Percentiles rank a stretch among this genome's conserved stretches.
Conservation (phyloP, 495 filamentous ascomycete genomes). For the Wilcoxina mikolae region DNA sequence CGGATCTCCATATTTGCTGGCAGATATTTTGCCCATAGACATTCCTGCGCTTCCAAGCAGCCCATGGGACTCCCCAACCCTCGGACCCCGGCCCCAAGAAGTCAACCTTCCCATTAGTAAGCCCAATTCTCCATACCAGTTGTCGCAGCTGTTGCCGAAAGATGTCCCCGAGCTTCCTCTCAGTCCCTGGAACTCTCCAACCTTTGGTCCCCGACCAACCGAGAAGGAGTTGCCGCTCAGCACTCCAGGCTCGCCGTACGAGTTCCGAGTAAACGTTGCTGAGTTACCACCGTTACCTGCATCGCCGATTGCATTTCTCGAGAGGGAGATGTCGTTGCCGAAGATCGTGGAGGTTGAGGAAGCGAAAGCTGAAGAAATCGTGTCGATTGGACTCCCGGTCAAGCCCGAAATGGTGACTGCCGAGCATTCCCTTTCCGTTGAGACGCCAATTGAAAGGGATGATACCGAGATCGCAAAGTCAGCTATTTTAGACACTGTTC, state of each 20-base stretch:
- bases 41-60: not conserved
- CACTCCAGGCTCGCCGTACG: conserved; percentile 4
- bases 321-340: no score
- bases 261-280: not conserved
- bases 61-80: conserved; percentile 1
- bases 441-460: not conserved
- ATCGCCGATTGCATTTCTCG: no score
- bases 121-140: not conserved
- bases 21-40: not conserved
- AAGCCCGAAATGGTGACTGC: no score
- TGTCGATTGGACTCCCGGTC: no score
- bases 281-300: not conserved
- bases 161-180: conserved; percentile 11
- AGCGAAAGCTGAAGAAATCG: no score
- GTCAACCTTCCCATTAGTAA: not conserved
- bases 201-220: not conserved
- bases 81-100: not conserved
- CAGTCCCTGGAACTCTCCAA: conserved; percentile 3
- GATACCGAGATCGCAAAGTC: no score
- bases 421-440: no score
- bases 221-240: not conserved
- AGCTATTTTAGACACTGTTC: no score
- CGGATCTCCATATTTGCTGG: conserved; percentile 9
- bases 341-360: no score
- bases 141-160: not conserved